These are phyloP conservation scores for Mycena alexandri DNA, from an alignment of 768 basidiomycete species.

Conservation along the genomic window DNA sequence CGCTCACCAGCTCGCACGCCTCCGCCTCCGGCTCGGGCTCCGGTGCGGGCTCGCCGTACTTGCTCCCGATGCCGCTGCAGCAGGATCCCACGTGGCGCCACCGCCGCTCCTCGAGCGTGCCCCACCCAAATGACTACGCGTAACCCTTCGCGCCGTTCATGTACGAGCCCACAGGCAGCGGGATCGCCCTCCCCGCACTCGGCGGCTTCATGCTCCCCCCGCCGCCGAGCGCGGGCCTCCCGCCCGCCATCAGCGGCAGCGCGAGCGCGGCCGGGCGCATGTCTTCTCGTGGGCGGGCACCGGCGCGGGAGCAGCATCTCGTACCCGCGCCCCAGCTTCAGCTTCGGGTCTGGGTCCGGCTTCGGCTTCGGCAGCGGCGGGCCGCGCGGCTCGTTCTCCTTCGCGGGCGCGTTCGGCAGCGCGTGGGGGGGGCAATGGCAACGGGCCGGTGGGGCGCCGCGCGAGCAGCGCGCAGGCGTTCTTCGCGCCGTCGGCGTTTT, in stretches of 20 bases:
- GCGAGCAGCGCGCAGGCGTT: slow-evolving; percentile 54
- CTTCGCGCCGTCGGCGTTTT: slow-evolving; percentile 52
- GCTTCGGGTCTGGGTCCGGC: slow-evolving; percentile 25
- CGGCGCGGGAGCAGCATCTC: slow-evolving; percentile 35
- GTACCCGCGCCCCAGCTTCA: no score
- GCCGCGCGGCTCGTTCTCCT: slow-evolving; percentile 34
- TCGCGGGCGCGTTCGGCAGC: slow-evolving; percentile 31
- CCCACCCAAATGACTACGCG: slow-evolving; percentile 60
- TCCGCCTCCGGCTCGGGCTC: slow-evolving; percentile 25
- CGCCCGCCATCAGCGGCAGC: slow-evolving; percentile 26
- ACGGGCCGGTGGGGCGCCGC: slow-evolving; percentile 36
- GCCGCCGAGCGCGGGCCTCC: slow-evolving; percentile 47
- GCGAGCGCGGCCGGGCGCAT: slow-evolving; percentile 15
- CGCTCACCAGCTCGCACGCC: slow-evolving; percentile 35
- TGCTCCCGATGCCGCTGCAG: slow-evolving; percentile 30
- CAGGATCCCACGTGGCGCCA: slow-evolving; percentile 49
- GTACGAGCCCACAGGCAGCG: slow-evolving; percentile 37
- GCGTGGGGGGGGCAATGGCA: slow-evolving; percentile 1
- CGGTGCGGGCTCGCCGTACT: slow-evolving; percentile 33
- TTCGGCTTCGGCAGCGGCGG: no score
- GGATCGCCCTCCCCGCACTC: slow-evolving; percentile 41
- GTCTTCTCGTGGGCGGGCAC: slow-evolving; percentile 31
- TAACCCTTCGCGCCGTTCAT: slow-evolving; percentile 32
- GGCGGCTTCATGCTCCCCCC: slow-evolving; percentile 57
- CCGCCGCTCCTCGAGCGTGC: slow-evolving; percentile 74